Evolutionary conservation across 2,329 filamentous ascomycete species (phyloP), one percentile per base, ranked within the genome.

Genomic region (Triangularia verruculosa): DNA sequence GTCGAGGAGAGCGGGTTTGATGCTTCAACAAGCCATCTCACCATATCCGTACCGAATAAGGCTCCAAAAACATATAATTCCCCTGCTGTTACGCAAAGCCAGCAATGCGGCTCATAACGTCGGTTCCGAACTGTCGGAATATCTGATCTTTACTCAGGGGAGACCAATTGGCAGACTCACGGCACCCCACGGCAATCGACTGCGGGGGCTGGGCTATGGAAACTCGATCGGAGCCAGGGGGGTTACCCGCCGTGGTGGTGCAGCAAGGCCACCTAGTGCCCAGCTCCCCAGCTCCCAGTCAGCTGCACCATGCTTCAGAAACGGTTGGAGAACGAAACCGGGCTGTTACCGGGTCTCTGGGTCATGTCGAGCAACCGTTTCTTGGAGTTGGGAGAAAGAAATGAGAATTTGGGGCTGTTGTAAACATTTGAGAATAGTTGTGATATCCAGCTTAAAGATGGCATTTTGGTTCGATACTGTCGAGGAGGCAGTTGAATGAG

Each of bases 121-220:
- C 54, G 57, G 66, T 59, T 61, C 67, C 67, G 66, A 59, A 25
- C 59, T 59, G 61, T 64, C 62, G 65, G 67, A 55, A 61, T 57
- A 28, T 12, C 15, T 51, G 6, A 12, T 7, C 32, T 47, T 32
- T 12, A 57, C 30, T 20, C 27, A 17, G n/a, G 39, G 39, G 51
- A 61, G 52, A 63, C 63, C 65, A 67, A 68, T 68, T 67, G 67
- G 66, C 39, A 47, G 39, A 47, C 39, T 47, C 39, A 47, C 39
- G 39, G 39, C 64, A 66, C 52, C 22, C 32, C 51, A 58, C 62
- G 61, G 64, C 64, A 66, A 55, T 52, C 52, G 59, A 43, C 51
- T 57, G 59, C 20, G 59, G 51, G 39, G 13, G 34, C 17, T 60
- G n/a, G 11, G n/a, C 55, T 15, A 57, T 30, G 55, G 22, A 39